Evolutionary conservation across 2,329 filamentous ascomycete genomes (phyloP), one percentile per base, ranked within the genome.

Genomic region (Pseudogymnoascus sp.): DNA sequence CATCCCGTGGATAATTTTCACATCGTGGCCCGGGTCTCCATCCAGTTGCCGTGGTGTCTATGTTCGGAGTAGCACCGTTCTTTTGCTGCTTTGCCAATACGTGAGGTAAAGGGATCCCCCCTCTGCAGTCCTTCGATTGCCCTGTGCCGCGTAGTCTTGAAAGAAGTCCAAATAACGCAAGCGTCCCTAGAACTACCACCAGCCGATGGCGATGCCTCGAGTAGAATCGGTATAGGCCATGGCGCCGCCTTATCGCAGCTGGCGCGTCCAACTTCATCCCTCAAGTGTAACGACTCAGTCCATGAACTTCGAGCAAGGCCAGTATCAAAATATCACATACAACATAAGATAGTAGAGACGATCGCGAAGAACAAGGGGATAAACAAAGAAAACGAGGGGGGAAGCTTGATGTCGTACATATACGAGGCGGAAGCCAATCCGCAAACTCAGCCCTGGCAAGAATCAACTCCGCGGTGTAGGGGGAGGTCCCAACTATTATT

Each of bases 1-100:
- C 77, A 9, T 76, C 77, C 62, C 80, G 75, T 9, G 79, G 77
- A 58, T 81, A 78, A 55, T 67, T 65, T 21, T 72, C 70, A 67
- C 80, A 82, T 49, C 43, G 23, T 49, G 43, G 14, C 43, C 43
- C 43, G 3, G 43, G 43, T 28, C 14, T 49, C 43, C 43, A 49
- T 28, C 43, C 43, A 28, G 43, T 49, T 49, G 43, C 43, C 14
- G 43, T 49, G 7, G 14, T 9, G 23, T 4, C 14, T 49, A 49
- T 49, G 43, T 28, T 49, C 5, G 23, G 7, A 14, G 7, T 28
- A 9, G 43, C 43, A 23, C 43, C 43, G 14, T 49, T 14, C 23
- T 28, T 49, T 49, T 16, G 43, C 23, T 49, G 43, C 14, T 49
- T 14, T 49, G 23, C 43, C 6, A 49, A 49, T 9, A 28, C 43